Base-by-base conservation (phyloP, 1,284 basidiomycete species). In the Austroboletus niveus region DNA sequence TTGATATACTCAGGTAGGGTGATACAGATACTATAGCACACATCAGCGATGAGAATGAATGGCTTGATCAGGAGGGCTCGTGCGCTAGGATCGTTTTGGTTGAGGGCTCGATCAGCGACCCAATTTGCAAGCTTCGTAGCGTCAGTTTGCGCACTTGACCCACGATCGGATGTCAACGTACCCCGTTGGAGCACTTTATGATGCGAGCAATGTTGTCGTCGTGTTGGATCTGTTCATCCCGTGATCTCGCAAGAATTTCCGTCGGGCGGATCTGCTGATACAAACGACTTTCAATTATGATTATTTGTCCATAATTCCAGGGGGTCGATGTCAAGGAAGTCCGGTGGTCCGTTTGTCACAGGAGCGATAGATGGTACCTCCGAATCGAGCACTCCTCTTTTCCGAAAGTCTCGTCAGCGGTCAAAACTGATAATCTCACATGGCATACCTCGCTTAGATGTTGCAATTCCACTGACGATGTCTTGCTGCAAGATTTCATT, bases 251-350 rank as follows among this genome's bases (percentile, higher is more conserved):
- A 22, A 91, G 69, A 60, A 87, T 84, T 62, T 91, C 87, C 53
- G 80, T 81, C 0, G 84, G 78, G 41, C 78, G 75, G 58, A 91
- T 86, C 58, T 78, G 78, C 61, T 76, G 74, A 69, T 87, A 90
- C 45, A 89, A 70, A 31, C 76, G 75, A 48, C 79, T 80, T 65
- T 92, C 87, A 71, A 87, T 79, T 50, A 90, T 75, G 1, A 88
- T 89, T 45, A 92, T 70, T 65, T 92, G 88, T 15, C 89, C 75
- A 87, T 15, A 90, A 64, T 64, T 91, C 88, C 14, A 86, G 62
- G 3, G 87, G 76, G 58, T 90, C 85, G 36, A 86, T 78, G 47
- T 85, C 82, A 9, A 81, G 59, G 24, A 86, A 66, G 56, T 81
- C 81, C 56, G 81, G 62, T 17, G 17, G 17, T 17, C 17, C 17